Conservation (phyloP, 495 filamentous ascomycete genomes). For the Hyaloscypha hepaticicola region DNA sequence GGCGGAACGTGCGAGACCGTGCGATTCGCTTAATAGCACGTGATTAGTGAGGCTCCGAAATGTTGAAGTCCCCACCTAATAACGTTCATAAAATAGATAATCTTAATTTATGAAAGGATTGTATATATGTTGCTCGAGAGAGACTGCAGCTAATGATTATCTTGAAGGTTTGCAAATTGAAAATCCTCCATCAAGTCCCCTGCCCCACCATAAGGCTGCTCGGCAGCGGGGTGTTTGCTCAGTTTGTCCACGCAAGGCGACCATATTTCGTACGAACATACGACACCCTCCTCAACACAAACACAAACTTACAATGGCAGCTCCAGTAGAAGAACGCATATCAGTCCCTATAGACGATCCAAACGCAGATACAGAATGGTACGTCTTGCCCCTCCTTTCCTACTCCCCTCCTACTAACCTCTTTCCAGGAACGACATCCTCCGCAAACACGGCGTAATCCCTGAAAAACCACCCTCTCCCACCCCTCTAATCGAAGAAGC, state of each 20-base stretch:
- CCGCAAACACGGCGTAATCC: conserved; percentile 91
- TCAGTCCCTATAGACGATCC: conserved; percentile 88
- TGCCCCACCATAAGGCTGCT: neutral
- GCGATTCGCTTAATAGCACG: conserved; percentile 2
- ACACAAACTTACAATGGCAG: conserved; percentile 66
- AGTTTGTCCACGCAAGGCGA: conserved; percentile 6
- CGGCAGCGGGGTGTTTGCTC: conserved; percentile 8
- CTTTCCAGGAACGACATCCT: conserved; percentile 92
- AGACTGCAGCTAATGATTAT: too few species aligned
- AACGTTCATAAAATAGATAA: too few species aligned
- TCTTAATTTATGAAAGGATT: too few species aligned
- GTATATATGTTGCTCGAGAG: too few species aligned
- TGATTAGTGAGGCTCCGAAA: neutral
- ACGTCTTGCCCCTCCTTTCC: conserved; percentile 19
- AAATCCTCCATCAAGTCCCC: neutral
- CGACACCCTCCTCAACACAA: conserved; percentile 4
- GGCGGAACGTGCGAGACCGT: neutral
- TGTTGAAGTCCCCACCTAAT: too few species aligned
- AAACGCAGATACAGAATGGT: conserved; percentile 99
- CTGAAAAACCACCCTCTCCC: conserved; percentile 91
- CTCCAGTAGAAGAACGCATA: conserved; percentile 62
- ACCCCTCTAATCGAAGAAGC: conserved; percentile 96
- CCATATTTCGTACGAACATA: neutral
- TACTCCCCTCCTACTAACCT: conserved; percentile 5
- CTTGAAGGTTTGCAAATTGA: neutral